phyloP scores from a whole-genome alignment of 1,284 basidiomycete genomes.

The Heimioporus punctisporus region DNA sequence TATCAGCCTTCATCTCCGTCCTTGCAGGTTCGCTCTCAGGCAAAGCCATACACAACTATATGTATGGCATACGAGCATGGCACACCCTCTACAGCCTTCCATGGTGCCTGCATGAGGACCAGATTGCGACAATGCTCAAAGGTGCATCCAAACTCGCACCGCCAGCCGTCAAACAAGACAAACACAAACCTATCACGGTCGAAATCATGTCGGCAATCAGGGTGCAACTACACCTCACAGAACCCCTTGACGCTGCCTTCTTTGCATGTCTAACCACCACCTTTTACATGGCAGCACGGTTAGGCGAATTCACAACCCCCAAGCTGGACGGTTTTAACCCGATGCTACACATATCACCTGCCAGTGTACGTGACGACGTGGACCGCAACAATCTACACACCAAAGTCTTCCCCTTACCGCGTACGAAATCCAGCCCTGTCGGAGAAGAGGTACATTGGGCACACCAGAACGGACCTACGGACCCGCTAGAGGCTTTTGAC shows the following conservation, averaged over 20 bases:
- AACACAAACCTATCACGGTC: background rate
- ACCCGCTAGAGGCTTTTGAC: too few species aligned
- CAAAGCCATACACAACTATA: background rate
- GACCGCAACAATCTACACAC: too few species aligned
- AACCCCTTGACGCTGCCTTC: background rate
- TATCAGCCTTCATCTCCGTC: background rate
- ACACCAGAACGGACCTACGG: too few species aligned
- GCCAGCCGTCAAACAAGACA: background rate
- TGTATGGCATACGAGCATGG: background rate
- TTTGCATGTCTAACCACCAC: background rate
- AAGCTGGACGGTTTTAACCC: background rate
- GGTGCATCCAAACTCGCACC: background rate
- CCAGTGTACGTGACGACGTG: too few species aligned
- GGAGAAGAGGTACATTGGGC: too few species aligned
- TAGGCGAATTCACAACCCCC: background rate
- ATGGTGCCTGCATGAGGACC: background rate
- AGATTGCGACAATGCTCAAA: background rate
- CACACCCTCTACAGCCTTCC: background rate
- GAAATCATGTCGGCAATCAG: background rate
- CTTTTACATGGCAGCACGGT: background rate
- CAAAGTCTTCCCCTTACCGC: too few species aligned
- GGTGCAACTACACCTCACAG: background rate
- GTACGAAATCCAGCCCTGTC: too few species aligned
- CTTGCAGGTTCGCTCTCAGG: background rate
- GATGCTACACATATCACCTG: background rate